Evolutionary conservation across 192 early-diverging fungal species (phyloP).

Genomic region (Glomus cerebriforme): DNA sequence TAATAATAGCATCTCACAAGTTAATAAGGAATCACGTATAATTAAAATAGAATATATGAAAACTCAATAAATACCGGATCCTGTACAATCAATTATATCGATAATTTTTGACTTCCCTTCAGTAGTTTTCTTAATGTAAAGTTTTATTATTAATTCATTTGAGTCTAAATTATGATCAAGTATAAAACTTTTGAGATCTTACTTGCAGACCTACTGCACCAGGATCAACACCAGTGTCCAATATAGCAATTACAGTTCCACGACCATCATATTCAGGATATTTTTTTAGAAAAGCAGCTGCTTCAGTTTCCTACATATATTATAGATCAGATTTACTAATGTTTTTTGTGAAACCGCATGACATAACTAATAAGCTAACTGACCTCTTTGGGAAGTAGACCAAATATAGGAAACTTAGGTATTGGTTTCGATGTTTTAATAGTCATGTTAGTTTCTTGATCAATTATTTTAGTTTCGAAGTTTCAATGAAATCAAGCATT

Average conservation of each 20-base stretch:
- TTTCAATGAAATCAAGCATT: too few relatives aligned
- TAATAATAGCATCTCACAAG: background rate
- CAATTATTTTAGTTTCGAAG: background rate
- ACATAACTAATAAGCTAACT: background rate
- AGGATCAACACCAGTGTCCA: slow-evolving; percentile 97
- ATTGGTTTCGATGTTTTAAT: slow-evolving; percentile 46
- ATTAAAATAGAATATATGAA: background rate
- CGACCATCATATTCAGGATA: slow-evolving; percentile 87
- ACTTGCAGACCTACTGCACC: slow-evolving; percentile 83
- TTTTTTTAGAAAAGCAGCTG: slow-evolving; percentile 77
- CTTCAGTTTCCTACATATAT: slow-evolving; percentile 71
- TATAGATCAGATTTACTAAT: too few relatives aligned
- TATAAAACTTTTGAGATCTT: slow-evolving; percentile 11
- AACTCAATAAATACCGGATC: slow-evolving; percentile 49
- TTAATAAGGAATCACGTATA: background rate
- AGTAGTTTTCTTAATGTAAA: slow-evolving; percentile 60
- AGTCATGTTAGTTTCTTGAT: slow-evolving; percentile 23
- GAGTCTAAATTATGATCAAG: background rate
- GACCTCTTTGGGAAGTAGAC: slow-evolving; percentile 53
- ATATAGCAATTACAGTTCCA: slow-evolving; percentile 83
- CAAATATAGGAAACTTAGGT: slow-evolving; percentile 46
- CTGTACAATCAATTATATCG: slow-evolving; percentile 94
- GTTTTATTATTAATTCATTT: background rate
- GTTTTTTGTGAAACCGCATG: background rate
- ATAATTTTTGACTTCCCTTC: slow-evolving; percentile 90